Conservation (phyloP, 805 yeast genomes). For the Candida sonorensis region DNA sequence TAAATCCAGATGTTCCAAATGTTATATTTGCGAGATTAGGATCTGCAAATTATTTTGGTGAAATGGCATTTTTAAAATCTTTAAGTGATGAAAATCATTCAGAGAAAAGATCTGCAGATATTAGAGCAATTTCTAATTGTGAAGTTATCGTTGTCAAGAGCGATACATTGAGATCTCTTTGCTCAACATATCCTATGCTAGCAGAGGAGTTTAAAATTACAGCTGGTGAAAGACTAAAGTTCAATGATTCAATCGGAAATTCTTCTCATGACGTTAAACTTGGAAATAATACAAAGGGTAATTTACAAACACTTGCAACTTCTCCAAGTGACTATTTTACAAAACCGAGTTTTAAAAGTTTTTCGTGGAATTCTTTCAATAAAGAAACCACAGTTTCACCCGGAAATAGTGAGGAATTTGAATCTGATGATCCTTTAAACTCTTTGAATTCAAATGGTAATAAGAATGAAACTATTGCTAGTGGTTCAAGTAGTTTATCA, state of each 20-base stretch:
- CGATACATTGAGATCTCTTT: slow-evolving; percentile 45
- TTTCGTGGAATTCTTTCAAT: slow-evolving; percentile 14
- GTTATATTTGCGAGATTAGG: slow-evolving; percentile 50
- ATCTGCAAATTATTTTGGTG: slow-evolving; percentile 67
- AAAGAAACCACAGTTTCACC: background rate
- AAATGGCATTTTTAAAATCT: slow-evolving; percentile 58
- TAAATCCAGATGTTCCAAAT: slow-evolving; percentile 32
- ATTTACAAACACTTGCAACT: background rate
- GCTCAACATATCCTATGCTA: slow-evolving; percentile 51
- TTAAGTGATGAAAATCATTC: slow-evolving; percentile 23
- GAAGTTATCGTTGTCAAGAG: slow-evolving; percentile 56
- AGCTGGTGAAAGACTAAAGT: slow-evolving; percentile 43
- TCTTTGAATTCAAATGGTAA: background rate
- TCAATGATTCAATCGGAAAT: slow-evolving; percentile 23
- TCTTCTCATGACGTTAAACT: too few species aligned
- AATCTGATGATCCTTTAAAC: slow-evolving; percentile 8
- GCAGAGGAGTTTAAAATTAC: slow-evolving; percentile 54
- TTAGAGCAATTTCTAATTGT: slow-evolving; percentile 52
- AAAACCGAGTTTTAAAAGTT: slow-evolving; percentile 11
- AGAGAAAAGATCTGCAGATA: slow-evolving; percentile 50
- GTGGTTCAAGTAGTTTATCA: slow-evolving; percentile 2
- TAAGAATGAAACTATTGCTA: background rate
- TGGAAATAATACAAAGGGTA: too few species aligned
- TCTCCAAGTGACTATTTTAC: background rate
- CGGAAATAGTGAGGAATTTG: background rate